These are phyloP conservation scores for Dendrothele bispora DNA, from an alignment of 768 basidiomycete genomes.

Conservation along the genomic window DNA sequence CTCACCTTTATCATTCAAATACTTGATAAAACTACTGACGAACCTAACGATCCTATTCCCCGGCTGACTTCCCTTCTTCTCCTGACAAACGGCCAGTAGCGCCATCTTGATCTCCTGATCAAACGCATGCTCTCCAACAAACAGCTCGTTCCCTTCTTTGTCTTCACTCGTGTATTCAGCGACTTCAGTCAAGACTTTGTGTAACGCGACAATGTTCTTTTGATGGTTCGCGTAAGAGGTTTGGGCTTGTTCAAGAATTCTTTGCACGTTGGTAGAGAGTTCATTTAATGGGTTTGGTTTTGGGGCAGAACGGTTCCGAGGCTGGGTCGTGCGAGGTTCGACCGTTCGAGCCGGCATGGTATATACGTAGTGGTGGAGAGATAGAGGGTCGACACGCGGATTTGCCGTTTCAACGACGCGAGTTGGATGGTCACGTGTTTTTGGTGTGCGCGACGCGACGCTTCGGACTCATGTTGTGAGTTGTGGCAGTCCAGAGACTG, in stretches of 20 bases:
- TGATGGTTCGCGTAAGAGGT: constrained; percentile 75
- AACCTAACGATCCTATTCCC: constrained; percentile 85
- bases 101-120: constrained; percentile 61
- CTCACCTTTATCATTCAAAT: constrained; percentile 76
- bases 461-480: no score
- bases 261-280: constrained; percentile 40
- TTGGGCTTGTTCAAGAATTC: constrained; percentile 83
- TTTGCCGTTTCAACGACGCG: no score
- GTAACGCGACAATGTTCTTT: constrained; percentile 82
- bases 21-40: constrained; percentile 73
- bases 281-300: constrained; percentile 12
- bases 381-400: no score
- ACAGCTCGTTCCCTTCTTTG: constrained; percentile 48
- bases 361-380: background rate
- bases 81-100: constrained; percentile 57
- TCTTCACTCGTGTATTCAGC: constrained; percentile 50
- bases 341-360: constrained; percentile 2
- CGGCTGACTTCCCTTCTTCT: constrained; percentile 78
- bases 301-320: constrained; percentile 1
- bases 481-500: no score
- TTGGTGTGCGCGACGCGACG: no score
- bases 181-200: constrained; percentile 75
- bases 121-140: constrained; percentile 79
- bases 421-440: no score
- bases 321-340: background rate